These are phyloP conservation scores for Suillus ampliporus DNA, from an alignment of 768 basidiomycete species.

Conservation along the genomic window DNA sequence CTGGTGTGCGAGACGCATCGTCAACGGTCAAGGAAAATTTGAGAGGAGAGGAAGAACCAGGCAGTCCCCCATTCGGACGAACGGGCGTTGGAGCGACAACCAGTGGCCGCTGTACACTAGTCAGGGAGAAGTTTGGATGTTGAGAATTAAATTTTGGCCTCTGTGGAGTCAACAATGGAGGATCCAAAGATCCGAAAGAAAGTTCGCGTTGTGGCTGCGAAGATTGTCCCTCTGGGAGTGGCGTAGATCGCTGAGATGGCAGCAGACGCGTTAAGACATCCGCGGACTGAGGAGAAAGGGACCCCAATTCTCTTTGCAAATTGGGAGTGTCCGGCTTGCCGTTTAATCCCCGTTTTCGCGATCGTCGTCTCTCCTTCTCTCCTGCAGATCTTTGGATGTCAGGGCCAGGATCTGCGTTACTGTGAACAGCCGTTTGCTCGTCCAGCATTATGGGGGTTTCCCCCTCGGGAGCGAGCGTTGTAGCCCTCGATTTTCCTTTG, in stretches of 20 bases:
- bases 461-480: conserved; percentile 13
- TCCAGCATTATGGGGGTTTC: neutral
- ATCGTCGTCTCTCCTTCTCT: conserved; percentile 13
- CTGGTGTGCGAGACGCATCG: conserved; percentile 60
- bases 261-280: conserved; percentile 46
- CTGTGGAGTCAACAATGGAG: conserved; percentile 28
- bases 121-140: conserved; percentile 24
- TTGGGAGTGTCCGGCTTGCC: conserved; percentile 12
- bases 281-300: conserved; percentile 65
- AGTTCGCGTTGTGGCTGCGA: conserved; percentile 18
- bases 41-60: conserved; percentile 33
- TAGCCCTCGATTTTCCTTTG: conserved; percentile 26
- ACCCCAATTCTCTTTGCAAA: conserved; percentile 51
- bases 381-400: neutral
- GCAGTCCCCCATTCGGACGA: conserved; percentile 20
- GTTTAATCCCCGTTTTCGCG: conserved; percentile 43
- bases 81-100: conserved; percentile 36
- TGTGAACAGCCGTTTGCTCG: neutral
- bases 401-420: neutral
- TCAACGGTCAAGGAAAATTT: conserved; percentile 41
- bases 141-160: conserved; percentile 19
- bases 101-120: conserved; percentile 31
- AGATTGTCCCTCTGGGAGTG: conserved; percentile 20
- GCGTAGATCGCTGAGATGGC: conserved; percentile 27
- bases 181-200: conserved; percentile 33